Conservation (phyloP, 176 grass and related monocot species). For the Melocanna baccifera region DNA sequence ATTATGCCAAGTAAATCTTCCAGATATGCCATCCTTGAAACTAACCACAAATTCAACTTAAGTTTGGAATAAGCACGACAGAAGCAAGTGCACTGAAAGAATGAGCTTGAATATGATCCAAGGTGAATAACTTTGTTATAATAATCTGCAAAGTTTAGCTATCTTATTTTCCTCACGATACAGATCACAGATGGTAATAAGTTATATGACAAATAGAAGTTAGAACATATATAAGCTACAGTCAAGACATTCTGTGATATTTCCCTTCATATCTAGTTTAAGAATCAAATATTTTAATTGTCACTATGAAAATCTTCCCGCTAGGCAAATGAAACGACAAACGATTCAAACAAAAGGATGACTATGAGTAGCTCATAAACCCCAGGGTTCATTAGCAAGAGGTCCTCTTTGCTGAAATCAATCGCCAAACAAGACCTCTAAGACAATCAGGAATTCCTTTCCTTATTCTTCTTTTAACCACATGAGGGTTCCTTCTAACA, state of each 20-base stretch:
- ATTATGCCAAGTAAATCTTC: too few relatives aligned
- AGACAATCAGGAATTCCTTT: constrained; percentile 98
- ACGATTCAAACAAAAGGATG: background rate
- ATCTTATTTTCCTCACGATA: background rate
- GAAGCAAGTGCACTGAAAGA: background rate
- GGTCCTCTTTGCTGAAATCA: constrained; percentile 95
- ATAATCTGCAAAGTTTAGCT: background rate
- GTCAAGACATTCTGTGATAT: background rate
- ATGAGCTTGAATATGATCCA: background rate
- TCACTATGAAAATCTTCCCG: background rate
- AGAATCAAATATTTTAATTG: background rate
- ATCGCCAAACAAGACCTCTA: constrained; percentile 93
- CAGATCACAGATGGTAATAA: background rate
- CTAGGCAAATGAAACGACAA: background rate
- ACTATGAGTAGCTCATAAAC: constrained; percentile 79
- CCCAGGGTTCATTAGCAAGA: constrained; percentile 77
- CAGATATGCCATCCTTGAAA: too few relatives aligned
- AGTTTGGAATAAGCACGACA: background rate
- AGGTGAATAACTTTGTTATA: background rate
- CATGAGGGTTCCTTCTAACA: constrained; percentile 83
- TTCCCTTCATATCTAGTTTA: background rate
- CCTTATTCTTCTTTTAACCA: constrained; percentile 90
- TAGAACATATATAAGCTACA: background rate
- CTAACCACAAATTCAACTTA: too few relatives aligned
- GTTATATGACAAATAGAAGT: background rate